These are phyloP conservation scores for Lasiodiplodia sp. DNA, from an alignment of 2,329 filamentous ascomycete genomes.

Conservation along the genomic window DNA sequence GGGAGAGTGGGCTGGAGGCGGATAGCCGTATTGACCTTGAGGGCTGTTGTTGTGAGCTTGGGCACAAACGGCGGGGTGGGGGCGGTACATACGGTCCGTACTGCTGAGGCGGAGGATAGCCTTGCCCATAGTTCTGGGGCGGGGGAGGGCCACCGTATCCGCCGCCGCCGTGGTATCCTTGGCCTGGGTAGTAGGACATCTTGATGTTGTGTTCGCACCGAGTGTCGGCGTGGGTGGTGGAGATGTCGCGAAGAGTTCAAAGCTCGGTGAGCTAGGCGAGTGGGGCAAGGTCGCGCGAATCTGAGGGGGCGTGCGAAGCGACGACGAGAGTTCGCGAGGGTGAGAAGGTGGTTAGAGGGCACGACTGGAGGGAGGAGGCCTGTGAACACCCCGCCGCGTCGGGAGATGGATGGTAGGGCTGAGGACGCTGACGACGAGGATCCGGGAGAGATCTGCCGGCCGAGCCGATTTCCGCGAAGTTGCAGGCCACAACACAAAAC, in stretches of 20 bases:
- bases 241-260: background rate
- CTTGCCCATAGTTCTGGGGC: constrained; percentile 37
- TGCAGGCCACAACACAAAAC: background rate
- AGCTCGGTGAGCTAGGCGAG: background rate
- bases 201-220: constrained; percentile 6
- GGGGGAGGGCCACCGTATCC: constrained; percentile 51
- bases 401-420: constrained; percentile 16
- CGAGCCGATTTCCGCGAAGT: constrained; percentile 23
- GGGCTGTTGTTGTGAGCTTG: constrained; percentile 34
- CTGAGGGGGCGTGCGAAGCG: background rate
- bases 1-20: constrained; percentile 43
- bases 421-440: constrained; percentile 26
- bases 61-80: background rate
- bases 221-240: background rate
- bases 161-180: constrained; percentile 45
- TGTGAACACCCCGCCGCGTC: constrained; percentile 22
- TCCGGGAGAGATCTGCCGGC: constrained; percentile 26
- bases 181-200: constrained; percentile 53
- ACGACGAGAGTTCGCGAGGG: background rate
- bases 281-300: background rate
- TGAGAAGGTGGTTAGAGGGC: background rate
- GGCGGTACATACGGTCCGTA: constrained; percentile 29
- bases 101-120: constrained; percentile 33
- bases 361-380: background rate
- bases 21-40: constrained; percentile 47